Evolutionary conservation across 148 eudicot genomes (phyloP).

Genomic region (Nepenthes mirabilis): DNA sequence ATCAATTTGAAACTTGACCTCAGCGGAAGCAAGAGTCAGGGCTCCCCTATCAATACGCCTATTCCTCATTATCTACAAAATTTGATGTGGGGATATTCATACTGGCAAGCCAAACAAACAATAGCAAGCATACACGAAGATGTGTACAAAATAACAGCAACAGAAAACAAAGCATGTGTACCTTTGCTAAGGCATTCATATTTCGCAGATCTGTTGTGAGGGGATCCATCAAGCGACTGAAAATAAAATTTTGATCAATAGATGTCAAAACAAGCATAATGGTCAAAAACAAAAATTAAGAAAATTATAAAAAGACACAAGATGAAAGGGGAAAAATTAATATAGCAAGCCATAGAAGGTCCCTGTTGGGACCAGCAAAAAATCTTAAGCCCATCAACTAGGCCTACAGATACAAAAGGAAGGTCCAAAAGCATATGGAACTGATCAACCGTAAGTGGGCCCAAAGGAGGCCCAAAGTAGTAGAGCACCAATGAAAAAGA

Average conservation of each 20-base stretch:
- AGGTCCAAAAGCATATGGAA: no score
- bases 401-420: no score
- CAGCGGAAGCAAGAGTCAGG: constrained; percentile 94
- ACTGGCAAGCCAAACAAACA: background rate
- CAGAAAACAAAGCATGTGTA: constrained; percentile 12
- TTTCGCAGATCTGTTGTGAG: constrained; percentile 79
- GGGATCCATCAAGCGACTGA: constrained; percentile 89
- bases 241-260: constrained; percentile 2
- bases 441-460: no score
- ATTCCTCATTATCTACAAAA: constrained; percentile 77
- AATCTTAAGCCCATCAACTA: background rate
- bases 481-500: no score
- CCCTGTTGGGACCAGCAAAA: background rate
- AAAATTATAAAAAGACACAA: background rate
- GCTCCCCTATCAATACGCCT: constrained; percentile 97
- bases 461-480: no score
- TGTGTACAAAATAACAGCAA: background rate
- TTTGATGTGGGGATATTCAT: background rate
- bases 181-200: constrained; percentile 92
- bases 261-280: background rate
- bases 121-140: background rate
- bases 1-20: constrained; percentile 96
- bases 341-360: no score
- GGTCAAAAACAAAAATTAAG: background rate
- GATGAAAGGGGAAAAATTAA: no score